phyloP scores from a whole-genome alignment of 345 rosid genomes.

The Excoecaria agallocha region DNA sequence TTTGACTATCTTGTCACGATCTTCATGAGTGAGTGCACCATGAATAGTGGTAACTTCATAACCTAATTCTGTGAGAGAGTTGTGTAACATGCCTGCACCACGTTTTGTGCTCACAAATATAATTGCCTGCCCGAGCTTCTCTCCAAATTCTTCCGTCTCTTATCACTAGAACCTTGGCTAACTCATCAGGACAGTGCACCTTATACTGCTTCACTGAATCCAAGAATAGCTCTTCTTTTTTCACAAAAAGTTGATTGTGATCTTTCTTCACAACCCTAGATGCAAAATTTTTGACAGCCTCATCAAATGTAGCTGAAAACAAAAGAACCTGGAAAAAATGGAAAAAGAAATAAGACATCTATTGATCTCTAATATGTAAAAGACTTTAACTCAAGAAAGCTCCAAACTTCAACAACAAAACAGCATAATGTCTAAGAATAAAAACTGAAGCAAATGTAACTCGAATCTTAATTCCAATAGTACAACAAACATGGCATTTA shows the following conservation, averaged over 20 bases:
- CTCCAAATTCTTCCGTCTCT: constrained; percentile 86
- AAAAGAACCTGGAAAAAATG: constrained; percentile 59
- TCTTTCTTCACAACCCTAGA: constrained; percentile 48
- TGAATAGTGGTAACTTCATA: constrained; percentile 83
- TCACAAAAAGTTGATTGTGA: constrained; percentile 81
- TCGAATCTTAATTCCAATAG: constrained; percentile 8
- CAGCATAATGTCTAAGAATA: too few relatives aligned
- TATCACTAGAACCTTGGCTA: constrained; percentile 61
- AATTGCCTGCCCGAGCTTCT: constrained; percentile 76
- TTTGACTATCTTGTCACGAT: constrained; percentile 77
- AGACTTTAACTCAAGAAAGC: background rate
- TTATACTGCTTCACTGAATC: constrained; percentile 91
- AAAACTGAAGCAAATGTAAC: background rate
- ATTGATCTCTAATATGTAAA: background rate
- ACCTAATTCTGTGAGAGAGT: constrained; percentile 62
- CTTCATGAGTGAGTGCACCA: constrained; percentile 58
- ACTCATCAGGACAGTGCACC: constrained; percentile 77
- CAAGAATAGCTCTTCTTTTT: constrained; percentile 81
- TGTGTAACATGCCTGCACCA: constrained; percentile 61
- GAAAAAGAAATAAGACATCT: background rate
- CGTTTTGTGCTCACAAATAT: constrained; percentile 66
- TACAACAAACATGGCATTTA: constrained; percentile 63
- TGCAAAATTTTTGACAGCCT: constrained; percentile 76
- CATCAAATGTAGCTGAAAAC: constrained; percentile 90
- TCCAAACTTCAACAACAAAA: too few relatives aligned